Evolutionary conservation across 2,329 filamentous ascomycete species (phyloP), one percentile per base, ranked within the genome.

Genomic region (Cladosporium sp.): DNA sequence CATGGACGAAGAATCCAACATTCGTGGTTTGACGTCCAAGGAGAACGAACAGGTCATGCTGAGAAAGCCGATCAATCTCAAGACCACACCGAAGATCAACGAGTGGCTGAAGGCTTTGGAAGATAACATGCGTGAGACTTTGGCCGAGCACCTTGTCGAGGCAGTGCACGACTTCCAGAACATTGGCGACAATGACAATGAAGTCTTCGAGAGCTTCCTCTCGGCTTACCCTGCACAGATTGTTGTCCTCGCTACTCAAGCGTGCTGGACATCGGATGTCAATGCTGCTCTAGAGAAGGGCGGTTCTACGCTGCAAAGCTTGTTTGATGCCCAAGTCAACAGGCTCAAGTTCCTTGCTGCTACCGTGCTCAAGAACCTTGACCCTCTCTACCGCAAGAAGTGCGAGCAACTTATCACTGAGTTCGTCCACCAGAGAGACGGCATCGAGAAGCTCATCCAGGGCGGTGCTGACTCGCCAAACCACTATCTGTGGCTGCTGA

Each of bases 321-420:
- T 98, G 4, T 93, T 91, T 71, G 90, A 95, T 26, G 88, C 90
- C 34, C 92, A 97, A 77, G 90, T 97, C 34, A 88, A 91, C 73
- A 87, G 97, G 32, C 88, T 99, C 54, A 88, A 92, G 65, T 83
- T 96, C 26, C 88, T 99, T 65, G 95, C 95, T 24, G 86, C 91
- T 47, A 94, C 92, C 2, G 95, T 99, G 14, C 84, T 99, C 18
- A 92, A 92, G 47, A 93, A 99, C 74, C 86, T 99, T 26, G 91
- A 93, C 71, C 83, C 92, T 7, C 91, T 97, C 59, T 88, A 91
- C 75, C 87, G 95, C 69, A 97, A 97, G 85, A 97, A 97, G 82
- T 99, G 94, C 79, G 95, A 99, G 78, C 94, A 97, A 79, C 86
- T 99, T 71, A 99, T 99, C 75, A 99, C 96, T 0, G 96, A 99